Evolutionary conservation across 306 rosid genomes (phyloP).

Genomic region (Bauhinia variegata): DNA sequence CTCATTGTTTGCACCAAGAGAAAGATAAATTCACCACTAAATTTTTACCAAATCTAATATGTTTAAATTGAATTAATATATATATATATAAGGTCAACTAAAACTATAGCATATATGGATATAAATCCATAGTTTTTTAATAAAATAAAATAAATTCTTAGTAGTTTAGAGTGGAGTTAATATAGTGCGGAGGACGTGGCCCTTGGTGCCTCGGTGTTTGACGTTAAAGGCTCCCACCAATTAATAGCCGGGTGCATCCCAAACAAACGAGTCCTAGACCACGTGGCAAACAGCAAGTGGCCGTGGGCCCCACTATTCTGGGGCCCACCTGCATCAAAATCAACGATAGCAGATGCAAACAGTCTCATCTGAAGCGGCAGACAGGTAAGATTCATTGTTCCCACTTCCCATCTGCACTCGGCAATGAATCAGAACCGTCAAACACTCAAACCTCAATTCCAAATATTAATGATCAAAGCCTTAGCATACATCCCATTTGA

Average conservation of each 20-base stretch:
- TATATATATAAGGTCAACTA: too few species aligned
- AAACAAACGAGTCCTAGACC: constrained; percentile 30
- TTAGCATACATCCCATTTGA: not conserved
- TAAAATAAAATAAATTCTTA: too few species aligned
- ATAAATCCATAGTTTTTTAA: too few species aligned
- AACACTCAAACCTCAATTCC: too few species aligned
- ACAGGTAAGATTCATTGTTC: not conserved
- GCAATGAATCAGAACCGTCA: constrained; percentile 13
- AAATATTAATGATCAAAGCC: not conserved
- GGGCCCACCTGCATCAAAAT: constrained; percentile 37
- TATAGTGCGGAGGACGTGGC: not conserved
- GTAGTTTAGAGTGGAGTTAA: too few species aligned
- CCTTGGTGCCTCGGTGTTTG: constrained; percentile 15
- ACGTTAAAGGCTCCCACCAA: constrained; percentile 4
- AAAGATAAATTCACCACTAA: too few species aligned
- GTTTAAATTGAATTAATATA: too few species aligned
- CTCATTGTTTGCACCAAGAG: too few species aligned
- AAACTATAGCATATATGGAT: too few species aligned
- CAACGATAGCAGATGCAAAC: constrained; percentile 2
- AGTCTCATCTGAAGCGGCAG: not conserved
- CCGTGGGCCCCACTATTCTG: not conserved
- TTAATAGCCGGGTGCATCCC: constrained; percentile 18
- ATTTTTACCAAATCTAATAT: too few species aligned
- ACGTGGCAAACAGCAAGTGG: constrained; percentile 37
- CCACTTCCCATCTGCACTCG: not conserved